These are phyloP conservation scores for Drechslera avenae DNA, from an alignment of 2,329 filamentous ascomycete species.

Conservation along the genomic window DNA sequence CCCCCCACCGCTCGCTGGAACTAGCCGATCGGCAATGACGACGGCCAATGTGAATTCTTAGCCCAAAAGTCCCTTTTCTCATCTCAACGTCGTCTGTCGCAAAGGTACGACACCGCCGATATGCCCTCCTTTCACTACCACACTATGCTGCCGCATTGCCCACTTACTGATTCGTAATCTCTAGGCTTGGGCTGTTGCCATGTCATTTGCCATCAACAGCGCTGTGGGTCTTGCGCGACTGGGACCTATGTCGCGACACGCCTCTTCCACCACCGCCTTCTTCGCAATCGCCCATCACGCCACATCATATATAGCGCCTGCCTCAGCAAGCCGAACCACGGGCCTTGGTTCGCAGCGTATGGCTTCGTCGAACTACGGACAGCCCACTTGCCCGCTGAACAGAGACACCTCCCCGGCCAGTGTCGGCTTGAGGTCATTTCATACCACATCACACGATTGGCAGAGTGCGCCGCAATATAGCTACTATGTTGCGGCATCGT, in stretches of 20 bases:
- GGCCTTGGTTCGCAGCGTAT: slow-evolving; percentile 20
- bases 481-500: slow-evolving; percentile 50
- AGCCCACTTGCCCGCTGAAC: slow-evolving; percentile 39
- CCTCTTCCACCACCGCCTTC: slow-evolving; percentile 36
- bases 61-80: slow-evolving; percentile 34
- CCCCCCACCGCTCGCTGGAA: slow-evolving; percentile 13
- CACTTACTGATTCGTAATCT: slow-evolving; percentile 29
- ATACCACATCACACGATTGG: slow-evolving; percentile 37
- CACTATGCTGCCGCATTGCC: slow-evolving; percentile 3
- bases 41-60: slow-evolving; percentile 38
- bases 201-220: slow-evolving; percentile 44
- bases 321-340: slow-evolving; percentile 26
- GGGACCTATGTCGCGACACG: slow-evolving; percentile 27
- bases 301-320: slow-evolving; percentile 32
- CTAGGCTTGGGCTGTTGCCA: slow-evolving; percentile 45
- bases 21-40: slow-evolving; percentile 42
- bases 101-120: slow-evolving; percentile 30
- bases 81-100: slow-evolving; percentile 24
- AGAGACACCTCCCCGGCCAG: slow-evolving; percentile 36
- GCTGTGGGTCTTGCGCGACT: slow-evolving; percentile 30
- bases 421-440: slow-evolving; percentile 37
- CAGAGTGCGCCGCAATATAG: slow-evolving; percentile 39
- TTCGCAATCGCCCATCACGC: slow-evolving; percentile 41
- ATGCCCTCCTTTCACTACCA: slow-evolving; percentile 18
- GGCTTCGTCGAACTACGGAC: slow-evolving; percentile 20